These are phyloP conservation scores for Arbutus unedo DNA, from an alignment of 148 eudicot species.

Conservation along the genomic window DNA sequence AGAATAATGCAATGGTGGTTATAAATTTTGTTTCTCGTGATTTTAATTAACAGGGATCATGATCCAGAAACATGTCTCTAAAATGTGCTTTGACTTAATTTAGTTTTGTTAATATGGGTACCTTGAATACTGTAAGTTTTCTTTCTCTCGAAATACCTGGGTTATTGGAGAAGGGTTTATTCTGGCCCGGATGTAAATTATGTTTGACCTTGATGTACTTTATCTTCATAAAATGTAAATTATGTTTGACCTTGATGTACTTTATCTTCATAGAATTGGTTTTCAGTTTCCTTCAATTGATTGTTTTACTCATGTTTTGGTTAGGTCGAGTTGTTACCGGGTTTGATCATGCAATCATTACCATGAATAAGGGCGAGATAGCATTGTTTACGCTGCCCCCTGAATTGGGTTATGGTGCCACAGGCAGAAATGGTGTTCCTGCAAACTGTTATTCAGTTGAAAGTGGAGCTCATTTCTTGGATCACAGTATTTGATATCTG, in stretches of 20 bases:
- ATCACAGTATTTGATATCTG: conserved; percentile 53
- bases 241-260: neutral
- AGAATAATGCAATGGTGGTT: neutral
- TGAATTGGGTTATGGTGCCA: conserved; percentile 35
- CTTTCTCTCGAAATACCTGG: neutral
- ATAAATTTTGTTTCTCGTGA: neutral
- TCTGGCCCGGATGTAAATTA: neutral
- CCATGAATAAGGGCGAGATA: conserved; percentile 63
- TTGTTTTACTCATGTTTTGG: conserved; percentile 10
- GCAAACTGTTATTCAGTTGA: conserved; percentile 38
- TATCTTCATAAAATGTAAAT: neutral
- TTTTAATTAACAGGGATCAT: neutral
- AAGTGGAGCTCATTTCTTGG: conserved; percentile 62
- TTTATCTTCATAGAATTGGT: neutral
- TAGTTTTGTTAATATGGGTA: neutral
- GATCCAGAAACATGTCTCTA: neutral
- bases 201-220: neutral
- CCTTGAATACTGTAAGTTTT: neutral
- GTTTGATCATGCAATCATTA: conserved; percentile 44
- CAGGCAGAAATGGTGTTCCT: conserved; percentile 35
- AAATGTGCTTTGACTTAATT: neutral
- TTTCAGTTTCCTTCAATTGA: conserved; percentile 6
- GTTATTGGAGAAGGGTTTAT: neutral
- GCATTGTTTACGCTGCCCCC: conserved; percentile 58
- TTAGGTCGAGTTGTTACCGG: conserved; percentile 43